Conservation (phyloP, 331 rosid genomes). For the Stylosanthes scabra region DNA sequence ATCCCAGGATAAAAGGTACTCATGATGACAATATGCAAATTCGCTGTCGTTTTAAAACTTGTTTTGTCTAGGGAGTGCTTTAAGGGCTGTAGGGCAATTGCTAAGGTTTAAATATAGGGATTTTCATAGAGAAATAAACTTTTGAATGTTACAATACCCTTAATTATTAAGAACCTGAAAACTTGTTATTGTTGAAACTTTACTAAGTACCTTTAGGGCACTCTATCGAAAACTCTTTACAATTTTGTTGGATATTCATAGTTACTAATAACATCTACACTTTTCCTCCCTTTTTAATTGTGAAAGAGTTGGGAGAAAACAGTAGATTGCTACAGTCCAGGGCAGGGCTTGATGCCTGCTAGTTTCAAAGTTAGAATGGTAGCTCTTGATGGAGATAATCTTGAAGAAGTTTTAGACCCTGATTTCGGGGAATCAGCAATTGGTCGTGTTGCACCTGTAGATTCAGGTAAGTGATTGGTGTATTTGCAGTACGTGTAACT, state of each 20-base stretch:
- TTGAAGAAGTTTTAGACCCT: conserved; percentile 92
- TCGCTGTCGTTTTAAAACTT: too few relatives aligned
- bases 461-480: conserved; percentile 74
- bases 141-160: too few relatives aligned
- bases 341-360: conserved; percentile 99
- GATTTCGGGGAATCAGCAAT: conserved; percentile 99
- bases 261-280: neutral
- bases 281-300: conserved; percentile 27
- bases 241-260: conserved; percentile 9
- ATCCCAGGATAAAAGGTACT: conserved; percentile 6
- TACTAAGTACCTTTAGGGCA: too few relatives aligned
- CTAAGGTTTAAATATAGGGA: too few relatives aligned
- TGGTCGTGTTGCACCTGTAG: conserved; percentile 99
- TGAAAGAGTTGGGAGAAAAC: conserved; percentile 98
- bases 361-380: conserved; percentile 93
- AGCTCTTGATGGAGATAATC: conserved; percentile 72
- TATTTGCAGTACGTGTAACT: neutral
- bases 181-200: too few relatives aligned
- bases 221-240: neutral
- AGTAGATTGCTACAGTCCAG: conserved; percentile 99
- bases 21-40: neutral
- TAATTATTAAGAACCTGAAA: too few relatives aligned
- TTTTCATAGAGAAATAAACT: too few relatives aligned
- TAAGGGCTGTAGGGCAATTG: too few relatives aligned
- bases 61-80: too few relatives aligned